A percentile compares a stretch with the other conserved stretches of the same genome.
phyloP scores from a whole-genome alignment of 805 yeast genomes.

The Nakazawaea anatomiae region DNA sequence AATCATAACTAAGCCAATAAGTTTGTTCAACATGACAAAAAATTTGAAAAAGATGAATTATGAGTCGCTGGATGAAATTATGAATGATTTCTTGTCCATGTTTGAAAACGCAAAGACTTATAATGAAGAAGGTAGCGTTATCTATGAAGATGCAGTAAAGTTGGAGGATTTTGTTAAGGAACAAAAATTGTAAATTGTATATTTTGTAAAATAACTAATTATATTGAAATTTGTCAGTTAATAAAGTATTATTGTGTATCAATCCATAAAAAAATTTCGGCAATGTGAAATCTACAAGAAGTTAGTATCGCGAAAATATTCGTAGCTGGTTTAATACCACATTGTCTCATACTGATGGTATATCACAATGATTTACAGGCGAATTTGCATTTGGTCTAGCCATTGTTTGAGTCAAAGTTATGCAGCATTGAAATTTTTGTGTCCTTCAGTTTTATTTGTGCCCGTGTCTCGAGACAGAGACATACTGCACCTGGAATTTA shows the following conservation, averaged over 20 bases:
- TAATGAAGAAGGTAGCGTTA: slow-evolving; percentile 63
- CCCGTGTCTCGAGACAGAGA: no score
- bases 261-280: background rate
- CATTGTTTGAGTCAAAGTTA: no score
- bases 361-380: no score
- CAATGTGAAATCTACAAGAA: no score
- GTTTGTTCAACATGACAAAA: slow-evolving; percentile 49
- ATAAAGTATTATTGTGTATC: background rate
- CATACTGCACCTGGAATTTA: no score
- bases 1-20: slow-evolving; percentile 53
- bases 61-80: slow-evolving; percentile 36
- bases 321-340: no score
- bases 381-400: no score
- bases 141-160: slow-evolving; percentile 50
- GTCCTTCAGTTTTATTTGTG: no score
- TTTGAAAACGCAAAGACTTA: slow-evolving; percentile 61
- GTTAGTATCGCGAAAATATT: no score
- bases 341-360: no score
- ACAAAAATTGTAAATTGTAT: background rate
- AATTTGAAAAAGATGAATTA: slow-evolving; percentile 32
- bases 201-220: background rate
- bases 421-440: no score
- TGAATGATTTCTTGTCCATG: slow-evolving; percentile 49
- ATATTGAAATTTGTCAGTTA: background rate
- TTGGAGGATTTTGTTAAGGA: slow-evolving; percentile 32